Evolutionary conservation across 306 rosid species (phyloP), one percentile per base, ranked within the genome.

Genomic region (Rosa chinensis): DNA sequence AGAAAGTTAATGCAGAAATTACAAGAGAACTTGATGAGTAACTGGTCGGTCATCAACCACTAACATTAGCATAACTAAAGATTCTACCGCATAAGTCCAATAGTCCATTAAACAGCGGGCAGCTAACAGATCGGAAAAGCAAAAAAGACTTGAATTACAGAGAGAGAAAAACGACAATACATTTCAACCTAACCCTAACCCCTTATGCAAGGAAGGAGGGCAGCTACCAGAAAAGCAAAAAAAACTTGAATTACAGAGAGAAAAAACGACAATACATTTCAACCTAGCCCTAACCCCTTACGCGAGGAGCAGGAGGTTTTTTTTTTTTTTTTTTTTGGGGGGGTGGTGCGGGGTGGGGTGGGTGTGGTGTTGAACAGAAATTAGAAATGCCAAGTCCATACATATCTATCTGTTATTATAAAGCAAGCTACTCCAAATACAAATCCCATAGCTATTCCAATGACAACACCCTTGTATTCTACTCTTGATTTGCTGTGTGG

Each of bases 381-480:
- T 20, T 35, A 73, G 44, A 32, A 73, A 56, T 20, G 66, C 68
- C 64, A 73, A 20, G 37, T 20, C 66, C 66, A 52, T 3, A 73
- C 64, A 8, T 73, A 53, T n/a, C 48, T 52, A 73, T 53, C 49
- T 5, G 50, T 73, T 53, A 23, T 49, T 20, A 73, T 50, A 63
- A 49, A 67, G 14, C 50, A 67, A 37, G 49, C 18, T 21, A 77
- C 76, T 28, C 50, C 77, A 73, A 53, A 37, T 35, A 39, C 77
- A 32, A 73, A 56, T 20, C 78, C 68, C 55, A 74, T 0, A 58
- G 55, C 69, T 28, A 56, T 13, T 53, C 77, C 77, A 37, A 32
- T 37, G 17, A 8, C 17, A 23, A 73, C 42, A 25, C 10, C 18
- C 77, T 1, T 40, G 1, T 5, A 9, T n/a, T 58, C 52, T 39